These are phyloP conservation scores for Leccinum fuscescens DNA, from an alignment of 1,284 basidiomycete species.

Conservation along the genomic window DNA sequence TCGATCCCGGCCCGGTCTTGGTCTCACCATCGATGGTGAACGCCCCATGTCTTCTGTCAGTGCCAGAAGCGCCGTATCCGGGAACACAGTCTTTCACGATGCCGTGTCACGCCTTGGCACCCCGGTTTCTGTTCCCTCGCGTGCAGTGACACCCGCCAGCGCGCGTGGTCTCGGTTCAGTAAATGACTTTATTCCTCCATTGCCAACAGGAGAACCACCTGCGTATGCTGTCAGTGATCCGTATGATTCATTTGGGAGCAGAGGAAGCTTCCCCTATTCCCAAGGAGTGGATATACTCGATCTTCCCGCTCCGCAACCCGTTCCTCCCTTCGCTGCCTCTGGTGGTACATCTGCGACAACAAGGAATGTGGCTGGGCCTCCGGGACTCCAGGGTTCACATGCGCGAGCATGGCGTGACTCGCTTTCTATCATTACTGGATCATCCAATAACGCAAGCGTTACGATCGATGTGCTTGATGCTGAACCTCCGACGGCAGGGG, in stretches of 20 bases:
- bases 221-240: slow-evolving; percentile 37
- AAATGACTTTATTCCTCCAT: slow-evolving; percentile 12
- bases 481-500: slow-evolving; percentile 55
- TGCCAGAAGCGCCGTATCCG: slow-evolving; percentile 49
- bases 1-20: slow-evolving; percentile 29
- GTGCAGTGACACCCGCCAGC: slow-evolving; percentile 41
- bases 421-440: slow-evolving; percentile 35
- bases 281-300: slow-evolving; percentile 54
- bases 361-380: slow-evolving; percentile 41
- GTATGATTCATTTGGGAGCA: slow-evolving; percentile 22
- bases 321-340: slow-evolving; percentile 47
- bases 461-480: slow-evolving; percentile 62
- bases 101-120: slow-evolving; percentile 53
- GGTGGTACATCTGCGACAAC: slow-evolving; percentile 28
- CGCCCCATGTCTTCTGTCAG: slow-evolving; percentile 59
- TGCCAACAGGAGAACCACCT: slow-evolving; percentile 32
- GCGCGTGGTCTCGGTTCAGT: slow-evolving; percentile 18
- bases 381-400: slow-evolving; percentile 45
- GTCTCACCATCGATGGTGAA: slow-evolving; percentile 37
- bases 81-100: slow-evolving; percentile 56
- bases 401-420: slow-evolving; percentile 45
- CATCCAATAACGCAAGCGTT: slow-evolving; percentile 36
- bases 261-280: slow-evolving; percentile 19
- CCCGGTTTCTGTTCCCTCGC: slow-evolving; percentile 44
- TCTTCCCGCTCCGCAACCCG: slow-evolving; percentile 54